These are phyloP conservation scores for Parascedosporium putredinis DNA, from an alignment of 2,329 filamentous ascomycete species.

Conservation along the genomic window DNA sequence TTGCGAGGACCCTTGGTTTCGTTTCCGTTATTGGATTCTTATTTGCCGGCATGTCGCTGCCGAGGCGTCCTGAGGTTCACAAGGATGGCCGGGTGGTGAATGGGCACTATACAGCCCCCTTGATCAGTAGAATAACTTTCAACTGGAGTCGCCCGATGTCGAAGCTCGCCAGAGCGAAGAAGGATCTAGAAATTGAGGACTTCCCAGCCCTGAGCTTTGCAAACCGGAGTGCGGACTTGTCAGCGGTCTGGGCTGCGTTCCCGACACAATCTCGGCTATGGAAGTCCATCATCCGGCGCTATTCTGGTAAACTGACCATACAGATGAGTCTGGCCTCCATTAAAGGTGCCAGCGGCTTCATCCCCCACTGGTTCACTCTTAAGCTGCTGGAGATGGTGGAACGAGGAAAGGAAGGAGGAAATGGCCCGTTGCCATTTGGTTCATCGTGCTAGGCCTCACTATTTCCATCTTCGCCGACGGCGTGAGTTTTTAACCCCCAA, in stretches of 20 bases:
- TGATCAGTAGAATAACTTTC: constrained; percentile 54
- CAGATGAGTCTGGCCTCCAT: constrained; percentile 49
- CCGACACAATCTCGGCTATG: constrained; percentile 44
- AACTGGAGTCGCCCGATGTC: constrained; percentile 52
- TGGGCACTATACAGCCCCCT: constrained; percentile 48
- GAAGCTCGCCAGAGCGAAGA: constrained; percentile 41
- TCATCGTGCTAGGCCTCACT: constrained; percentile 58
- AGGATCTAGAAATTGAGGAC: constrained; percentile 50
- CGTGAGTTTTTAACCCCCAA: constrained; percentile 15
- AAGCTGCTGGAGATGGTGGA: constrained; percentile 58
- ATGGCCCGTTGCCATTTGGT: constrained; percentile 43
- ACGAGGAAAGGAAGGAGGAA: constrained; percentile 29
- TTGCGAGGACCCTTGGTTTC: constrained; percentile 38
- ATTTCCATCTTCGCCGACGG: constrained; percentile 45
- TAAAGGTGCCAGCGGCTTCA: constrained; percentile 50
- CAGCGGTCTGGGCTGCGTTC: constrained; percentile 36
- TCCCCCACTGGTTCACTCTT: constrained; percentile 59
- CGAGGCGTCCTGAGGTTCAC: constrained; percentile 58
- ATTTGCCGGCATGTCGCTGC: constrained; percentile 43
- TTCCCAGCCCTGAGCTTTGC: constrained; percentile 49
- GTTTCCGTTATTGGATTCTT: constrained; percentile 32
- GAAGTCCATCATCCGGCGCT: constrained; percentile 47
- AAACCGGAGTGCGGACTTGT: constrained; percentile 39
- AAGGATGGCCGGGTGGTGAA: constrained; percentile 51
- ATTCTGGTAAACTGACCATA: constrained; percentile 41